Base-by-base conservation (phyloP, 192 early-diverging fungal genomes). In the Thamnidium elegans region DNA sequence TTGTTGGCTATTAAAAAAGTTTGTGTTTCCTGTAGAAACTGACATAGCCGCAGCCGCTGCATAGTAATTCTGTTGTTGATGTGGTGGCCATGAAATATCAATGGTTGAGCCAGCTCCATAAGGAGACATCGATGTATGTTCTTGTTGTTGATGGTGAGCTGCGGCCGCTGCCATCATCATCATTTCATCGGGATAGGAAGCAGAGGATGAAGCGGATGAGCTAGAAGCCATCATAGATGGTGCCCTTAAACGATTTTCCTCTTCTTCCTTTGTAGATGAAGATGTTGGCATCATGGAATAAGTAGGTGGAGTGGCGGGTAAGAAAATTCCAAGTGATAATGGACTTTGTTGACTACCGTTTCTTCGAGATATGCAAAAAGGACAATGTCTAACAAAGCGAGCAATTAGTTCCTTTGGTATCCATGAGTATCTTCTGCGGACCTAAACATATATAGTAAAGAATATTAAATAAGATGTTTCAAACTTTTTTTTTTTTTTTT, bases 361-460 rank as follows among this genome's bases (percentile, higher is more conserved):
- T 14, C 78, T 72, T 15, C 74, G 58, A 19, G 70, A 71, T 5
- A 68, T 69, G 44, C 78, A 79, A 13, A 79, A 62, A 13, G 78
- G 78, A 17, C 78, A 79, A 34, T 76, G 70, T 20, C 75, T 69
- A 14, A 79, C 78, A 56, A 79, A 79, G 10, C 78, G 71, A 13
- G 78, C 78, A 52, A 79, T 79, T 30, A 79, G 56, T 36, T 79
- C 78, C 50, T 79, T 79, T 21, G 78, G 78, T 0, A 79, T 75
- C 78, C 78, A 79, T 1, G 78, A 79, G 45, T 73, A 79, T 26
- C 75, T 67, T 50, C 65, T 71, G 15, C 78, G 59, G 9, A 79
- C 78, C 78, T 79, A n/a, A 42, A 66, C 9, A 21, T 15, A 47
- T 7, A 58, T 42, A 50, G 26, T 26, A 26, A 63, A 50, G 31